Evolutionary conservation across 2,329 filamentous ascomycete species (phyloP).

Genomic region (Neonectria neomacrospora): DNA sequence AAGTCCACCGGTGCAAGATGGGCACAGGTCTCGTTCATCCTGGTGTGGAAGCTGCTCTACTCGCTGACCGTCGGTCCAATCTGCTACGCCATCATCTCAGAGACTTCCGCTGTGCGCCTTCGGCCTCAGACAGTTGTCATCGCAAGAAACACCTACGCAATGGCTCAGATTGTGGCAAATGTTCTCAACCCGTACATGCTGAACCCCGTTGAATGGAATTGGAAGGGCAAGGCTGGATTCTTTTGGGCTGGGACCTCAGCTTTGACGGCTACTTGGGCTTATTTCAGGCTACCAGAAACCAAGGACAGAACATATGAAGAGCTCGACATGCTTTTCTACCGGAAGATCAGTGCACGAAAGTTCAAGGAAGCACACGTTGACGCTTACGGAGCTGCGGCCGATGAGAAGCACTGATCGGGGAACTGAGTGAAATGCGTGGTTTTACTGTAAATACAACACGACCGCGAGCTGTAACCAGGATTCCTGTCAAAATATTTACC

Average conservation of each 20-base stretch:
- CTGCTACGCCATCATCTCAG: constrained; percentile 55
- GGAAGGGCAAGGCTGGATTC: constrained; percentile 51
- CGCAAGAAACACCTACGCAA: constrained; percentile 48
- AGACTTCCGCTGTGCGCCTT: constrained; percentile 55
- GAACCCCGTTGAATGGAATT: constrained; percentile 48
- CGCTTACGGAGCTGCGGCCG: background rate
- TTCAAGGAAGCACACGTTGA: constrained; percentile 45
- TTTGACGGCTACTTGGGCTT: constrained; percentile 47
- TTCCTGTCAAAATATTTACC: too few relatives aligned
- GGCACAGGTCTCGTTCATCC: constrained; percentile 52
- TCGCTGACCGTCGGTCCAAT: constrained; percentile 57
- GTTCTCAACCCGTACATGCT: constrained; percentile 49
- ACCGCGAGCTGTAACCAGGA: too few relatives aligned
- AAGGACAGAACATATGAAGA: constrained; percentile 48
- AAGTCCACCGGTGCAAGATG: constrained; percentile 38
- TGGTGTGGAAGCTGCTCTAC: constrained; percentile 58
- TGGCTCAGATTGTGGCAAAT: constrained; percentile 45
- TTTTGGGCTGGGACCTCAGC: constrained; percentile 46
- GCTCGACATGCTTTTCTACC: constrained; percentile 50
- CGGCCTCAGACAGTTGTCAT: constrained; percentile 56
- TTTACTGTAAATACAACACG: too few relatives aligned
- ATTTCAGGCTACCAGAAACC: constrained; percentile 50
- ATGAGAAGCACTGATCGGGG: background rate
- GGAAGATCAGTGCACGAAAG: constrained; percentile 43
- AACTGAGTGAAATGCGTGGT: too few relatives aligned